Evolutionary conservation across 2,329 filamentous ascomycete genomes (phyloP), one percentile per base, ranked within the genome.

Genomic region (Fusarium denticulatum): DNA sequence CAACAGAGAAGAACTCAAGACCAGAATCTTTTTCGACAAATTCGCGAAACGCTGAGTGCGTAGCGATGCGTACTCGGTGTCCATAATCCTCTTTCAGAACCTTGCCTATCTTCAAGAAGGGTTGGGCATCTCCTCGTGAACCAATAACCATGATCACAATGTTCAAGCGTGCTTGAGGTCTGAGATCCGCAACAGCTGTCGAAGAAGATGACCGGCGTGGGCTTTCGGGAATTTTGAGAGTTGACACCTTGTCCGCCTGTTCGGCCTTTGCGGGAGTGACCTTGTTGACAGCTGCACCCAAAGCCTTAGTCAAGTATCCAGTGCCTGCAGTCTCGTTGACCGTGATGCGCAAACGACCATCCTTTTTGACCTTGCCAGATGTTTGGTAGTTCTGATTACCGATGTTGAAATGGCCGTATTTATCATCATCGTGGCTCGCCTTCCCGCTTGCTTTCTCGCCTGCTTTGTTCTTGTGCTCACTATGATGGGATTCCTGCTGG

Each of bases 111-210:
- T 90, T 91, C 26, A 96, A 81, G 69, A 96, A 96, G 0, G 94
- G 94, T 78, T 96, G 94, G 6, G 93, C 91, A 77, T 96, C 94
- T 40, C 94, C 94, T 55, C 94, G 87, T 6, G 90, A 93, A 6
- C 94, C 94, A 75, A 96, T 94, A 12, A 96, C 92, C 88, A 95
- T 94, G 76, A 96, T 91, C 34, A 95, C 93, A 60, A 96, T 92
- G 79, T 95, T 95, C 52, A 96, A 83, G 9, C 73, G 84, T 4
- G 90, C 87, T n/a, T 80, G 81, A 26, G 79, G 81, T 18, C 72
- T 59, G 14, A 76, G 77, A 20, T 82, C 78, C 1, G 78, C 74
- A 6, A 79, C 73, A 13, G 79, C 78, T 7, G 80, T 81, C 7
- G 79, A 80, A 2, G 79, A 78, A 8, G 82, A 81, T 2, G 82